These are phyloP conservation scores for Oryza meridionalis DNA, from an alignment of 176 grass and related monocot genomes.

Conservation along the genomic window DNA sequence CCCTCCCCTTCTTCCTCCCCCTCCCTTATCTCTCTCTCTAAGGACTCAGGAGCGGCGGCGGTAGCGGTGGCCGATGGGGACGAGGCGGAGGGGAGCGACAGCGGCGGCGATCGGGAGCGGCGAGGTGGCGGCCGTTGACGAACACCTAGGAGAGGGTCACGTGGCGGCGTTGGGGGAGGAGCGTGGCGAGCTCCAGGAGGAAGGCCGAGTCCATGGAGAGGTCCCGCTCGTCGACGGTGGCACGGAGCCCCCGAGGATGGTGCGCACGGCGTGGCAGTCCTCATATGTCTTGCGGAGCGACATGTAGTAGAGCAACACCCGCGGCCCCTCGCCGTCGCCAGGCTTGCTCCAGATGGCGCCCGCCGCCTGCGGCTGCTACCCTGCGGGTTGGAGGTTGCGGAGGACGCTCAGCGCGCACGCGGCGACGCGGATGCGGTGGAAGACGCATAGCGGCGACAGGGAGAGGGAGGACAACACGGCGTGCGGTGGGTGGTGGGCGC, in stretches of 20 bases:
- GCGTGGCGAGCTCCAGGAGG: slow-evolving; percentile 54
- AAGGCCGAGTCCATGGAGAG: slow-evolving; percentile 62
- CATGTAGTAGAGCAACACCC: slow-evolving; percentile 76
- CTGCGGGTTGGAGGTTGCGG: slow-evolving; percentile 50
- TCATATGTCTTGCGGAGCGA: slow-evolving; percentile 72
- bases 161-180: slow-evolving; percentile 35
- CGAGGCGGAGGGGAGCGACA: too few relatives aligned
- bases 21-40: too few relatives aligned
- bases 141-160: slow-evolving; percentile 73
- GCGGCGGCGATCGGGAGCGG: slow-evolving; percentile 58
- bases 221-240: slow-evolving; percentile 69
- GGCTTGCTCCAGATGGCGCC: background rate
- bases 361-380: background rate
- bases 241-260: slow-evolving; percentile 65
- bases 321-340: slow-evolving; percentile 12
- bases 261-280: slow-evolving; percentile 67
- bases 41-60: too few relatives aligned
- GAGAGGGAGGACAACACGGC: background rate
- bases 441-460: slow-evolving; percentile 48
- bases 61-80: too few relatives aligned
- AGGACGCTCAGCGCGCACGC: slow-evolving; percentile 58
- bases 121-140: slow-evolving; percentile 62
- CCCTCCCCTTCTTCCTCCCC: too few relatives aligned
- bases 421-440: slow-evolving; percentile 69
- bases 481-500: background rate